Conservation (phyloP, 1,284 basidiomycete genomes). For the Rhodotorula mucilaginosa region DNA sequence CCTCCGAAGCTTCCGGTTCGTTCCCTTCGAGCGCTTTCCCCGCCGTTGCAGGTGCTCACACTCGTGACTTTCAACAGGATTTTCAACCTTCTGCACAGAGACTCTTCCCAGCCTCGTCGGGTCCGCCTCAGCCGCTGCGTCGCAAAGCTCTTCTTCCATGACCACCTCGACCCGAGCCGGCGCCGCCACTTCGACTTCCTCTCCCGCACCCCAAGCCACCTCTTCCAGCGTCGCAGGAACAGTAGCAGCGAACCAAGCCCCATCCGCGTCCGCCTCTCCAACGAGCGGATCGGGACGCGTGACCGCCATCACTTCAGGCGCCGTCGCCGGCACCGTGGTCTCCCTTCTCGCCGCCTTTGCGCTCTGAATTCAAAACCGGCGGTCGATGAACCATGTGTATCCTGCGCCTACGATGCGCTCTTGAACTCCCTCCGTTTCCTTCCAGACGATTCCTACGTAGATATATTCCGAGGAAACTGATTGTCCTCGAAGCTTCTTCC, state of each 20-base stretch:
- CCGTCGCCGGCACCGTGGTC: background rate
- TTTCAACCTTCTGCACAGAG: conserved; percentile 13
- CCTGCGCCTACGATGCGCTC: too few relatives aligned
- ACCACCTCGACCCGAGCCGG: background rate
- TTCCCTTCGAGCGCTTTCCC: background rate
- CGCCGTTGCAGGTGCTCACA: too few relatives aligned
- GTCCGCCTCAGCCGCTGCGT: conserved; percentile 3
- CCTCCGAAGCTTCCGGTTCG: conserved; percentile 6
- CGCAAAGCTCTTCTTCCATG: background rate
- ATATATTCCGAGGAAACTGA: too few relatives aligned
- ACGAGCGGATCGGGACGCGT: background rate
- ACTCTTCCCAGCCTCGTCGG: conserved; percentile 13
- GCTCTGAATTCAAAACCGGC: background rate
- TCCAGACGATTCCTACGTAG: too few relatives aligned
- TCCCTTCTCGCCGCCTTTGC: background rate
- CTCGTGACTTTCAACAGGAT: conserved; percentile 2
- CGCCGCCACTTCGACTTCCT: background rate
- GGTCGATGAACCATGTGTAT: too few relatives aligned
- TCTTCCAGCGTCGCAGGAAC: background rate
- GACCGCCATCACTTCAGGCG: background rate
- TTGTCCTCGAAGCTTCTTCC: too few relatives aligned
- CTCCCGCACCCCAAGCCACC: background rate
- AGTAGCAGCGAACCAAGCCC: too few relatives aligned
- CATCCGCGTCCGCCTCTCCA: background rate
- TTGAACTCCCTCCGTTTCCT: too few relatives aligned